These are phyloP conservation scores for Aspergillus carbonarius DNA, from an alignment of 2,329 filamentous ascomycete genomes.

Conservation along the genomic window DNA sequence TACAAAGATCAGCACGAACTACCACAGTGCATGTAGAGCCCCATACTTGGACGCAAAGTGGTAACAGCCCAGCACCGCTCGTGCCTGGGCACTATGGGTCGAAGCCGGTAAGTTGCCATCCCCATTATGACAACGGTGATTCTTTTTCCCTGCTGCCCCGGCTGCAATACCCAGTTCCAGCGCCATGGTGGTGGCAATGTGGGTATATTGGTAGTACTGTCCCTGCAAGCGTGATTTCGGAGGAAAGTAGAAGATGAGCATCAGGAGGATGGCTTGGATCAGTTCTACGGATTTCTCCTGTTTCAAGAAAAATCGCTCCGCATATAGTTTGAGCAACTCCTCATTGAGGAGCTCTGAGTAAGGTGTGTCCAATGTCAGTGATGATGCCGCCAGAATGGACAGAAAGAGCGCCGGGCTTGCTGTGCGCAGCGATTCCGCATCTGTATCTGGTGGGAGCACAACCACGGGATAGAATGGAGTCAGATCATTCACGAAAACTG, in stretches of 20 bases:
- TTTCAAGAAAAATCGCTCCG: conserved; percentile 1
- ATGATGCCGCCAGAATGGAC: neutral
- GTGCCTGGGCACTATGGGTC: neutral
- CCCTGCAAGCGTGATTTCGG: conserved; percentile 48
- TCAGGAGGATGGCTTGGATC: conserved; percentile 51
- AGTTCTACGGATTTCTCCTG: conserved; percentile 1
- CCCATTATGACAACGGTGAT: neutral
- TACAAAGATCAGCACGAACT: neutral
- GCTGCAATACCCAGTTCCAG: neutral
- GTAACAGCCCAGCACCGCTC: conserved; percentile 1
- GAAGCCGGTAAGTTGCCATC: neutral
- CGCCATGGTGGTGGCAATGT: conserved; percentile 43
- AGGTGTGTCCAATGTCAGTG: neutral
- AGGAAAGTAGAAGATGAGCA: conserved; percentile 52
- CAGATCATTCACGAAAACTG: neutral
- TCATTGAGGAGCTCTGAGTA: neutral
- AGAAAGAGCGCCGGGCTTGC: conserved; percentile 4
- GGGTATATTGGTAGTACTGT: conserved; percentile 54
- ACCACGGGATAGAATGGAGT: neutral
- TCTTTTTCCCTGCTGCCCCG: neutral
- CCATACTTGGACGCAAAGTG: conserved; percentile 5
- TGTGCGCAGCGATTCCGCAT: neutral
- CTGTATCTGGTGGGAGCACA: neutral
- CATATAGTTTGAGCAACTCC: neutral
- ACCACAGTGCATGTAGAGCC: neutral